Percentiles rank a stretch among this genome's conserved stretches.
Evolutionary conservation across 2,329 filamentous ascomycete species (phyloP).

Genomic region (Metarhizium album): DNA sequence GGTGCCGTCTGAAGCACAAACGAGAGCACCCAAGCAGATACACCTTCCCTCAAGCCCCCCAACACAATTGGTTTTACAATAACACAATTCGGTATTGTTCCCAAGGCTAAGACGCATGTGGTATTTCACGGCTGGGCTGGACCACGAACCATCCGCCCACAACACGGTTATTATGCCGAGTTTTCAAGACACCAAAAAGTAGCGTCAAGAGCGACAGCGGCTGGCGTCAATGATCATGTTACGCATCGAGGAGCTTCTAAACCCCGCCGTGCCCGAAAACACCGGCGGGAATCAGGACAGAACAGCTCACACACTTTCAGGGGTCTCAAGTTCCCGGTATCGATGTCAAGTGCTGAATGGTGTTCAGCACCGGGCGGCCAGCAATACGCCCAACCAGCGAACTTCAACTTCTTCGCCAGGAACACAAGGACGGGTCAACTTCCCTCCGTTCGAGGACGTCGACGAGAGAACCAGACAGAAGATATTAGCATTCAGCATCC

Average conservation of each 20-base stretch:
- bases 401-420: not conserved
- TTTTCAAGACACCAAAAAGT: not conserved
- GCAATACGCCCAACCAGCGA: not conserved
- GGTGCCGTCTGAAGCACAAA: not conserved
- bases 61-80: not conserved
- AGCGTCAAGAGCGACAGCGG: not conserved
- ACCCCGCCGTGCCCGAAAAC: not conserved
- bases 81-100: not conserved
- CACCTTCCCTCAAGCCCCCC: not conserved
- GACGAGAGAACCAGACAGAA: conserved; percentile 45
- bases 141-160: not conserved
- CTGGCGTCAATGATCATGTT: not conserved
- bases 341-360: not conserved
- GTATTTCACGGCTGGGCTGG: not conserved
- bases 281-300: not conserved
- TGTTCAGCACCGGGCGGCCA: not conserved
- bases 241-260: not conserved
- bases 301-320: not conserved
- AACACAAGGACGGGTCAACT: conserved; percentile 39
- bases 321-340: not conserved
- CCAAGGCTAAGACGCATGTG: not conserved
- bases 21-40: not conserved
- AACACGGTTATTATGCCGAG: not conserved
- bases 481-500: conserved; percentile 54
- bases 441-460: conserved; percentile 59